Evolutionary conservation across 768 basidiomycete genomes (phyloP).

Genomic region (Macrolepiota albuminosa): DNA sequence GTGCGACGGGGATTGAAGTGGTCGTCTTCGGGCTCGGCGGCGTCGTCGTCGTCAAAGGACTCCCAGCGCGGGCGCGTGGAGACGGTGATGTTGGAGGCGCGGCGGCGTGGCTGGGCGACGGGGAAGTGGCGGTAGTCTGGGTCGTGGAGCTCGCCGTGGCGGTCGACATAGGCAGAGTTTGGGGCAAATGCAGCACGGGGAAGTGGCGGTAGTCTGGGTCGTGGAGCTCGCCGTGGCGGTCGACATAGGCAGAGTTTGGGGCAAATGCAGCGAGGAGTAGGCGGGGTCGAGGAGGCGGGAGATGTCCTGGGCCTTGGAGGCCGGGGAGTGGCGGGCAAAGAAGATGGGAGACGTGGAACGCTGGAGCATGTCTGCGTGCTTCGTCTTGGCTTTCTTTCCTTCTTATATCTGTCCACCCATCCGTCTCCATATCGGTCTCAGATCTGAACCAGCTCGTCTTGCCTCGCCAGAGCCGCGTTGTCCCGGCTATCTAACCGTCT

Average conservation of each 20-base stretch:
- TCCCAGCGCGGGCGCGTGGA: conserved; percentile 30
- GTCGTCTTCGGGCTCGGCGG: conserved; percentile 20
- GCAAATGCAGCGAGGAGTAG: conserved; percentile 36
- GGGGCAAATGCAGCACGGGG: conserved; percentile 30
- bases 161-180: conserved; percentile 50
- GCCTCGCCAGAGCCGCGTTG: conserved; percentile 14
- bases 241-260: conserved; percentile 43
- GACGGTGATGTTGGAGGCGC: conserved; percentile 5
- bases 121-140: conserved; percentile 68
- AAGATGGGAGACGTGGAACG: conserved; percentile 12
- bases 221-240: conserved; percentile 57
- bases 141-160: conserved; percentile 59
- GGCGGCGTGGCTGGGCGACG: conserved; percentile 19
- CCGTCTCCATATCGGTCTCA: conserved; percentile 7
- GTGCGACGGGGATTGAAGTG: neutral
- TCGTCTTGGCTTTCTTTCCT: neutral
- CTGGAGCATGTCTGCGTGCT: conserved; percentile 5
- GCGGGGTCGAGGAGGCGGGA: conserved; percentile 62
- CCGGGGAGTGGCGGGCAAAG: conserved; percentile 20
- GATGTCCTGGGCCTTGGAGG: conserved; percentile 33
- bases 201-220: conserved; percentile 69
- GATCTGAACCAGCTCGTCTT: conserved; percentile 7
- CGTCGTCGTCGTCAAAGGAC: conserved; percentile 20
- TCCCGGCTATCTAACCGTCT: conserved; percentile 2
- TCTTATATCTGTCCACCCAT: conserved; percentile 9